Evolutionary conservation across 2,329 filamentous ascomycete species (phyloP).

Genomic region (Paecilomyces variotii): DNA sequence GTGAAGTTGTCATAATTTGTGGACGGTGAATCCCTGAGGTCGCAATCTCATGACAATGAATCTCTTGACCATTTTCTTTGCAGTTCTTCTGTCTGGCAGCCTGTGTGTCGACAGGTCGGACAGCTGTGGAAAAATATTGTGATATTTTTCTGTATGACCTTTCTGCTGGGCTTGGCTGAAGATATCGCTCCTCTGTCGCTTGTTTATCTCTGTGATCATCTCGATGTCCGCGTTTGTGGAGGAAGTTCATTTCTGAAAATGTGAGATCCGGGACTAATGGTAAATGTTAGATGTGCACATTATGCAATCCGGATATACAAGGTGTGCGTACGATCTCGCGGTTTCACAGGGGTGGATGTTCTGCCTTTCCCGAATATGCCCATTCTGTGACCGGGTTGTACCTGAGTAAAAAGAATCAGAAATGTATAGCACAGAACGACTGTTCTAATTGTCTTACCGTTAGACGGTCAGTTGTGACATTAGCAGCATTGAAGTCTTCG

Average conservation of each 20-base stretch:
- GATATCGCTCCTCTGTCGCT: not conserved
- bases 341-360: constrained; percentile 22
- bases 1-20: not conserved
- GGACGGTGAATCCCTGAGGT: not conserved
- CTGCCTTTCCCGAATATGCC: constrained; percentile 31
- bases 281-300: constrained; percentile 1
- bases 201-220: not conserved
- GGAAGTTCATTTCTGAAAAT: constrained; percentile 18
- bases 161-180: not conserved
- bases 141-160: not conserved
- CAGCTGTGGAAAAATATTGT: not conserved
- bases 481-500: constrained; percentile 48
- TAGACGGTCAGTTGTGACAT: constrained; percentile 45
- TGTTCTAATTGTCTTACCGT: constrained; percentile 35
- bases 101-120: not conserved
- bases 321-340: constrained; percentile 2
- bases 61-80: not conserved
- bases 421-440: not conserved
- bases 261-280: constrained; percentile 8
- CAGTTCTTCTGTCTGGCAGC: not conserved
- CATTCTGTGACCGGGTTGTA: constrained; percentile 12
- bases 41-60: not conserved
- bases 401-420: constrained; percentile 8
- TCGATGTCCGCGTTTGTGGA: constrained; percentile 4
- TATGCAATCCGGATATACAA: no score